phyloP scores from a whole-genome alignment of 2,329 filamentous ascomycete genomes.

The Domatiomyces globalis region DNA sequence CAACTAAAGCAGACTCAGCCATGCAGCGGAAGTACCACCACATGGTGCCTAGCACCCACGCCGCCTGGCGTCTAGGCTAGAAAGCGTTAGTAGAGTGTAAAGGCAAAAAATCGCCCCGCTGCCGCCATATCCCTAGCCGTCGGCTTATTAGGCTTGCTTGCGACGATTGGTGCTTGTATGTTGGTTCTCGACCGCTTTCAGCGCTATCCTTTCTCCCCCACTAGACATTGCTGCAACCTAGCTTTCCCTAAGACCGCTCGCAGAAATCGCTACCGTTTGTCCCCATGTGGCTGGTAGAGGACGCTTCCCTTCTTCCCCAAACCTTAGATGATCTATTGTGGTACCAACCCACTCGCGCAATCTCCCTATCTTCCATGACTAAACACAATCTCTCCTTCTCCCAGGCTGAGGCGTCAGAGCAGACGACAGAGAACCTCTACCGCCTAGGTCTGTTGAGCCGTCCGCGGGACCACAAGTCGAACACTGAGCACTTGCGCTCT shows the following conservation, averaged over 20 bases:
- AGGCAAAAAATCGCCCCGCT: not conserved
- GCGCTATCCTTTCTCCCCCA: not conserved
- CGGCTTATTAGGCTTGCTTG: not conserved
- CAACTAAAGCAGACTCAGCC: not conserved
- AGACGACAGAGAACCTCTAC: constrained; percentile 17
- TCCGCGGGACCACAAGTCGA: constrained; percentile 10
- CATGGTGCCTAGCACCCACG: not conserved
- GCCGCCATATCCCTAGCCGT: too few species aligned
- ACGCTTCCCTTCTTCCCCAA: not conserved
- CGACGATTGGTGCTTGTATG: not conserved
- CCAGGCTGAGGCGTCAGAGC: constrained; percentile 11
- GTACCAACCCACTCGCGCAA: constrained; percentile 3
- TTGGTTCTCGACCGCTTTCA: not conserved
- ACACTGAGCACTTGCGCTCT: constrained; percentile 5
- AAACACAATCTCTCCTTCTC: constrained; percentile 13
- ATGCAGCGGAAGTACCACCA: not conserved
- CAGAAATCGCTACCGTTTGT: not conserved
- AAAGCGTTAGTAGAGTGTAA: not conserved
- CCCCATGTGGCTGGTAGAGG: not conserved
- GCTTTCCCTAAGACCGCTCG: not conserved
- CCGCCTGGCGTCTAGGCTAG: not conserved
- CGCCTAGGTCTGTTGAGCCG: constrained; percentile 17
- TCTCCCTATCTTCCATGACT: constrained; percentile 13
- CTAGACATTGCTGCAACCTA: not conserved
- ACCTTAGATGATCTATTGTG: not conserved